Evolutionary conservation across 306 rosid genomes (phyloP), one percentile per base, ranked within the genome.

Genomic region (Betula pendula): DNA sequence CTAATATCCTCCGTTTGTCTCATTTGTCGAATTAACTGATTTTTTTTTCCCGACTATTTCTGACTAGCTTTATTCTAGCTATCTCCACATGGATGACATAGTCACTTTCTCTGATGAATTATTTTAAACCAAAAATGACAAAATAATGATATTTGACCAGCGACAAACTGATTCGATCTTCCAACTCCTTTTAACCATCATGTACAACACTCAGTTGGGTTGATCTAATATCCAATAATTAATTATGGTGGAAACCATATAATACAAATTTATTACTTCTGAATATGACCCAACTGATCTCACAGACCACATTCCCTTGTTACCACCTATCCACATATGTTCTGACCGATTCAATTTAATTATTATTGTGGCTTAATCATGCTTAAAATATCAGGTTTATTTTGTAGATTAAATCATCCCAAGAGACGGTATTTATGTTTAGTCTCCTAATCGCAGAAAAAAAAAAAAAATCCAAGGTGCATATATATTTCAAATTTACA

Each of bases 71-170:
- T 73, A 56, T 42, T 40, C 40, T 59, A 24, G n/a, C 8, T 4
- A 22, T 59, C 63, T 38, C 42, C 66, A 65, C 79, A 65, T 75
- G 79, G 73, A 76, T 76, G 73, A 66, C 66, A 20, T 50, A 4
- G 22, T 75, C 66, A 50, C n/a, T 13, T 8, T 5, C 19, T 24
- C 69, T 58, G 48, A 55, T 29, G 2, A 58, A 44, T 53, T 19
- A 55, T n/a, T 45, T 40, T n/a, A 27, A 20, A 55, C 38, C 38
- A 38, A 3, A n/a, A 68, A 17, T 25, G 24, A 68, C 19, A 25
- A 11, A 42, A 38, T 25, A 53, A 22, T 16, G 6, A 33, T 9
- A 48, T 69, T 51, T 77, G 75, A 68, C 80, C 9, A 42, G 27
- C 8, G 20, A 67, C 25, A 53, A 8, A n/a, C 24, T 25, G 77